A percentile compares a stretch with the other conserved stretches of the same genome.
Evolutionary conservation across 495 filamentous ascomycete genomes (phyloP).

Genomic region (Penicillium cinerascens): DNA sequence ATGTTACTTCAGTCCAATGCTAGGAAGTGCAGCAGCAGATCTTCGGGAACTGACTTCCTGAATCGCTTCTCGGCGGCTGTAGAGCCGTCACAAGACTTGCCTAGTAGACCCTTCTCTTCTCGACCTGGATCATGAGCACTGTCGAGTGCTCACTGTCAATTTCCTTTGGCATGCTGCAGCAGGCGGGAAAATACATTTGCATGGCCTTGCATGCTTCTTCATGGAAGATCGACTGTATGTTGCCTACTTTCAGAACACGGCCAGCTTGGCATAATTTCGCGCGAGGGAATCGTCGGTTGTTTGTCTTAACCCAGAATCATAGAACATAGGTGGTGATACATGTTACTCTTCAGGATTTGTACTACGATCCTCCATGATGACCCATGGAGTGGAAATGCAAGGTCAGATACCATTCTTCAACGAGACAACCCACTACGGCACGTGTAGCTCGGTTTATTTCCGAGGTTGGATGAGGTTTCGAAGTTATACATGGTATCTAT

Average conservation of each 20-base stretch:
- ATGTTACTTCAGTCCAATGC: slow-evolving; percentile 28
- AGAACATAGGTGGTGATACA: slow-evolving; percentile 39
- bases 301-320: slow-evolving; percentile 44
- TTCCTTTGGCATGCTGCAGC: slow-evolving; percentile 37
- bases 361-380: background rate
- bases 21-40: slow-evolving; percentile 32
- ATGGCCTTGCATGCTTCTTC: slow-evolving; percentile 30
- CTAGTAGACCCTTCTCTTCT: slow-evolving; percentile 48
- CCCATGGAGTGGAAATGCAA: background rate
- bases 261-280: slow-evolving; percentile 30
- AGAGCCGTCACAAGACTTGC: slow-evolving; percentile 44
- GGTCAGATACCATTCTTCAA: slow-evolving; percentile 44
- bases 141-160: slow-evolving; percentile 39
- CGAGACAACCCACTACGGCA: slow-evolving; percentile 50
- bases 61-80: slow-evolving; percentile 33
- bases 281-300: slow-evolving; percentile 40
- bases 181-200: slow-evolving; percentile 35
- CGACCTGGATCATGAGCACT: slow-evolving; percentile 51
- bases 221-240: slow-evolving; percentile 37
- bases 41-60: slow-evolving; percentile 28
- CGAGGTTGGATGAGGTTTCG: too few species aligned
- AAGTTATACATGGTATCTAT: too few species aligned
- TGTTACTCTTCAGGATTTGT: slow-evolving; percentile 1
- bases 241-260: slow-evolving; percentile 24
- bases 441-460: too few species aligned